phyloP scores from a whole-genome alignment of 306 rosid species.

The Ammopiptanthus mongolicus region DNA sequence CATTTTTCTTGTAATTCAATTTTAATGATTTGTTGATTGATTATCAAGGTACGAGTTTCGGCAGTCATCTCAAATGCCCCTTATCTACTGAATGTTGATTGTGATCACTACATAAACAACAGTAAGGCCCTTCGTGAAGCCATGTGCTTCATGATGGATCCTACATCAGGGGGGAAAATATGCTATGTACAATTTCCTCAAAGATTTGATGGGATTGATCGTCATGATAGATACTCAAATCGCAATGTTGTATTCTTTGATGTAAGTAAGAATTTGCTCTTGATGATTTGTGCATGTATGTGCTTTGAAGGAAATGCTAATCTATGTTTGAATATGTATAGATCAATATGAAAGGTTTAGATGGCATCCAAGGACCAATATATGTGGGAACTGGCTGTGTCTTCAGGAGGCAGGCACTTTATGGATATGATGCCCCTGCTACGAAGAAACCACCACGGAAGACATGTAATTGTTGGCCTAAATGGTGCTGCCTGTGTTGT shows the following conservation, averaged over 20 bases:
- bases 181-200: conserved; percentile 79
- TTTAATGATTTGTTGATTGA: background rate
- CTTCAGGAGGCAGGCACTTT: conserved; percentile 91
- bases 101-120: conserved; percentile 82
- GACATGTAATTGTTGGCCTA: conserved; percentile 86
- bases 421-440: conserved; percentile 84
- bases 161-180: conserved; percentile 63
- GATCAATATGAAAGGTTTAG: conserved; percentile 97
- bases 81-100: conserved; percentile 65
- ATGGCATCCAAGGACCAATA: conserved; percentile 95
- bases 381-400: conserved; percentile 96
- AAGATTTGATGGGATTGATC: conserved; percentile 77
- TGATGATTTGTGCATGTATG: background rate
- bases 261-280: conserved; percentile 31
- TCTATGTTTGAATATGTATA: conserved; percentile 18
- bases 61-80: conserved; percentile 76
- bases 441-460: conserved; percentile 66
- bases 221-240: conserved; percentile 69
- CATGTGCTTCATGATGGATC: conserved; percentile 86
- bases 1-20: too few species aligned
- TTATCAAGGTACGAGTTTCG: conserved; percentile 56
- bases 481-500: conserved; percentile 64
- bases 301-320: conserved; percentile 12
- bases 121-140: conserved; percentile 79
- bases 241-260: conserved; percentile 77